Percentiles rank a stretch among this genome's conserved stretches.
Evolutionary conservation across 1,284 basidiomycete genomes (phyloP).

Genomic region (Ceratobasidium sp.): DNA sequence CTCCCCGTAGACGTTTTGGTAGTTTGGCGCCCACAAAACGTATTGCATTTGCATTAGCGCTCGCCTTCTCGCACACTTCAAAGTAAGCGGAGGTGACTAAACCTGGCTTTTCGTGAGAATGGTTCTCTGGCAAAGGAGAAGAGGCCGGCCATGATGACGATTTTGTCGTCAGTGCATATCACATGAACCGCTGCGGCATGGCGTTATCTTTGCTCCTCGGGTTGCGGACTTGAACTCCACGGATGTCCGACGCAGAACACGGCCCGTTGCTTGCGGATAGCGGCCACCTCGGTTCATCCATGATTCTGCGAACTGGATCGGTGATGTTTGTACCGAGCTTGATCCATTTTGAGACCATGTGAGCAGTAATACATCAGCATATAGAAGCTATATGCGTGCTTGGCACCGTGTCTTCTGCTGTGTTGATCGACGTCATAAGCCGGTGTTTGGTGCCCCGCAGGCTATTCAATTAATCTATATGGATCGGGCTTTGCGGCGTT

Average conservation of each 20-base stretch:
- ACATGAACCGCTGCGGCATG: background rate
- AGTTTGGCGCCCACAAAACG: no score
- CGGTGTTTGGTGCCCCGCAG: background rate
- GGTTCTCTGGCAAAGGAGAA: no score
- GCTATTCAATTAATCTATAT: background rate
- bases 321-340: background rate
- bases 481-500: background rate
- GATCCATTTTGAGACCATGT: background rate
- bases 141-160: no score
- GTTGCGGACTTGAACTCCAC: background rate
- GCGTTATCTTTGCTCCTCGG: background rate
- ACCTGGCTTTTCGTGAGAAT: no score
- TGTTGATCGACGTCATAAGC: background rate
- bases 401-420: background rate
- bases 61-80: no score
- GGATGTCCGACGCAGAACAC: background rate
- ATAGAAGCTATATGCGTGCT: background rate
- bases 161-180: background rate
- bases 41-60: no score
- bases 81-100: no score
- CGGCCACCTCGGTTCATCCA: background rate
- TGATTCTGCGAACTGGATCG: background rate
- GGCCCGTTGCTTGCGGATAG: background rate
- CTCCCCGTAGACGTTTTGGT: no score
- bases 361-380: background rate